These are phyloP conservation scores for Boletus rubroflammeus DNA, from an alignment of 768 basidiomycete species.

Conservation along the genomic window DNA sequence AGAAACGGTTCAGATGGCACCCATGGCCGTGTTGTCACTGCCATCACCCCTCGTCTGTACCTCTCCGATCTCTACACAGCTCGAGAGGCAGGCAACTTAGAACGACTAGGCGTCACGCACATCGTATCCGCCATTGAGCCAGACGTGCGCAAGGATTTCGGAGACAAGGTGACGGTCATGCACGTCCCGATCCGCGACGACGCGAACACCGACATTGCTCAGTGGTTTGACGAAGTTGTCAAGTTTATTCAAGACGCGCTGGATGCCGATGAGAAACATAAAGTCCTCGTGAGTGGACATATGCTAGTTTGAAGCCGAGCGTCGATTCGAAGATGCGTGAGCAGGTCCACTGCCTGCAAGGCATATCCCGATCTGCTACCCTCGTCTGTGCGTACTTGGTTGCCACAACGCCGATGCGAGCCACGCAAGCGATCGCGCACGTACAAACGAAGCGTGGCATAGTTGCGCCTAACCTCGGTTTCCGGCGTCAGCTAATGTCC, in stretches of 20 bases:
- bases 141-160: slow-evolving; percentile 25
- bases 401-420: slow-evolving; percentile 47
- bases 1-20: slow-evolving; percentile 4
- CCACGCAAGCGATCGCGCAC: slow-evolving; percentile 51
- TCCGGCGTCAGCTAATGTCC: slow-evolving; percentile 51
- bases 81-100: slow-evolving; percentile 43
- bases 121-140: slow-evolving; percentile 62
- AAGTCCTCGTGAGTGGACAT: slow-evolving; percentile 45
- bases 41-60: slow-evolving; percentile 51
- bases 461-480: slow-evolving; percentile 64
- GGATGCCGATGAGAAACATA: slow-evolving; percentile 38
- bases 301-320: not conserved
- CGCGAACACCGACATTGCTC: slow-evolving; percentile 38
- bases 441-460: slow-evolving; percentile 56
- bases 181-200: slow-evolving; percentile 51
- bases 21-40: slow-evolving; percentile 23
- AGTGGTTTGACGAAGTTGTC: slow-evolving; percentile 47
- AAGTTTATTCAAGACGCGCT: slow-evolving; percentile 51
- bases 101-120: slow-evolving; percentile 65
- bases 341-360: slow-evolving; percentile 76
- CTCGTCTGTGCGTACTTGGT: slow-evolving; percentile 72
- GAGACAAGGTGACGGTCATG: slow-evolving; percentile 39
- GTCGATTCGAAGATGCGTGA: not conserved
- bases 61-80: slow-evolving; percentile 63
- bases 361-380: slow-evolving; percentile 72